Conservation (phyloP, 2,329 filamentous ascomycete genomes). For the Podosphaera xanthii region DNA sequence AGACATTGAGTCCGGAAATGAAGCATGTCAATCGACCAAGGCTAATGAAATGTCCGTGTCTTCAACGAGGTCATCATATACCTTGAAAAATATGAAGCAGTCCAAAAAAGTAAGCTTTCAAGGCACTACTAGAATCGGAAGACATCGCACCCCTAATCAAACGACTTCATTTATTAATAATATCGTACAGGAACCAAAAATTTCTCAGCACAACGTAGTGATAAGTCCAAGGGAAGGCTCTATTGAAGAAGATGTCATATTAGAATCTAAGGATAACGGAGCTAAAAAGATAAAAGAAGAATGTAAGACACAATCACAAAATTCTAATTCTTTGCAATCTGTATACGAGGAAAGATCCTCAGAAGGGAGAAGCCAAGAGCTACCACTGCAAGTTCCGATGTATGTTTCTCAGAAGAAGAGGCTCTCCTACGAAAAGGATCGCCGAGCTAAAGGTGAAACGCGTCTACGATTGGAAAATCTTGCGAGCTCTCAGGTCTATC, state of each 20-base stretch:
- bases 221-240: too few relatives aligned
- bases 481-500: slow-evolving; percentile 35
- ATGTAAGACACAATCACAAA: background rate
- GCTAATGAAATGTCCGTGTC: too few relatives aligned
- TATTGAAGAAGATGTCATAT: too few relatives aligned
- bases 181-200: too few relatives aligned
- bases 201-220: too few relatives aligned
- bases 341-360: slow-evolving; percentile 14
- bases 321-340: slow-evolving; percentile 5
- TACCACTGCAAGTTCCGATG: slow-evolving; percentile 15
- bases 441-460: slow-evolving; percentile 5
- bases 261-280: too few relatives aligned
- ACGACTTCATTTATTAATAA: too few relatives aligned
- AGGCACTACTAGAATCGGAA: too few relatives aligned
- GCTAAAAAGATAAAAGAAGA: too few relatives aligned
- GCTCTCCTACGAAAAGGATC: background rate
- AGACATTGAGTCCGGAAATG: slow-evolving; percentile 9
- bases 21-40: too few relatives aligned
- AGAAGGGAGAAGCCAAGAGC: slow-evolving; percentile 9
- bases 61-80: background rate
- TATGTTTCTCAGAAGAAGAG: slow-evolving; percentile 8
- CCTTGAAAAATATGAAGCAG: slow-evolving; percentile 1
- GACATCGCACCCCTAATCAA: too few relatives aligned
- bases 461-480: slow-evolving; percentile 32
- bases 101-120: background rate